Evolutionary conservation across 805 yeast species (phyloP), one percentile per base, ranked within the genome.

Genomic region (Nakazawaea siamensis): DNA sequence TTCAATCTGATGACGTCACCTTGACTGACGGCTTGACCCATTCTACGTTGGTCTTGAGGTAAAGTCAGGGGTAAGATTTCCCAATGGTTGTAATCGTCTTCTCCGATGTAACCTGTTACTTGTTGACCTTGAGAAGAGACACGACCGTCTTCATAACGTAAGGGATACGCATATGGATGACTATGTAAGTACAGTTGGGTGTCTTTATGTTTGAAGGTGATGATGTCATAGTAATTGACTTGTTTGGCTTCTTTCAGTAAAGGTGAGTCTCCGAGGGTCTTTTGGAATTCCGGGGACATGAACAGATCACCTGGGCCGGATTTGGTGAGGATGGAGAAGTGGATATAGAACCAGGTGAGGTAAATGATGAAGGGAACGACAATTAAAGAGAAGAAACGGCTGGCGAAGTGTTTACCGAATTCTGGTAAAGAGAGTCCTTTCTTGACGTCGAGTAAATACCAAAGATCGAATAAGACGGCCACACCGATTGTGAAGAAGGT

Each of bases 221-320:
- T 60, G 13, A 71, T 57, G 52, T 94, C 97, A 51, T 74, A 70
- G 54, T 69, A 90, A 47, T 86, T 73, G 29, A 92, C 74, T 23
- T 70, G 76, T 47, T 73, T 78, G 2, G 95, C 73, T 20, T 74
- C 74, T 47, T 60, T 70, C 11, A 90, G 83, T 49, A 83, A 55
- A 17, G 83, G 76, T 33, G 88, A 83, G 52, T 92, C 98, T 24
- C 76, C 79, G 34, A 92, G 68, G 23, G 95, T 80, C 51, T 86
- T 95, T 62, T 92, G 97, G 69, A 92, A 92, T 40, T 81, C 88
- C 5, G 92, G 69, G n/a, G 92, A 75, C 98, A 92, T 92, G 55
- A 90, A 87, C 3, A 70, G 68, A 54, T 92, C 97, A 42, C 99
- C 99, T 4, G 97, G 92, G 19, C 99, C 99, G 2, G 97, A 88